These are phyloP conservation scores for Tylopilus subfusipes DNA, from an alignment of 768 basidiomycete genomes.

Conservation along the genomic window DNA sequence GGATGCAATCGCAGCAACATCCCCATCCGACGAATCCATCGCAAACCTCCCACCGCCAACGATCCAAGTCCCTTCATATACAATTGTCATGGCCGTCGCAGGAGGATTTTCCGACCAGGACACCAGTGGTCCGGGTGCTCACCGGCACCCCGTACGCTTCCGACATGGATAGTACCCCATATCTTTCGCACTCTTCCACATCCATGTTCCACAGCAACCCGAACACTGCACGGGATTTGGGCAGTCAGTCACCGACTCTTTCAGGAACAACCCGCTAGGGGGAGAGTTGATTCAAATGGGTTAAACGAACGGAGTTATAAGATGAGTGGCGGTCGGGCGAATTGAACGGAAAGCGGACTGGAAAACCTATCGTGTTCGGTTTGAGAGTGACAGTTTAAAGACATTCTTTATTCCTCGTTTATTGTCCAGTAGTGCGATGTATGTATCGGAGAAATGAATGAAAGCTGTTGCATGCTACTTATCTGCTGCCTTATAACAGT, in stretches of 20 bases:
- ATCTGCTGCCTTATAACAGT: no score
- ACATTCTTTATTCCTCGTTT: no score
- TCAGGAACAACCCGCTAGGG: neutral
- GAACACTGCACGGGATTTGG: constrained; percentile 3
- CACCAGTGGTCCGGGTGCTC: constrained; percentile 16
- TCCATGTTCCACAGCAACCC: constrained; percentile 28
- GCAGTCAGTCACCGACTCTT: constrained; percentile 15
- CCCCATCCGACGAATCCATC: neutral
- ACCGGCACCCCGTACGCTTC: constrained; percentile 12
- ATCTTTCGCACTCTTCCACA: constrained; percentile 23
- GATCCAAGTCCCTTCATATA: constrained; percentile 3
- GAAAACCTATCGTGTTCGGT: no score
- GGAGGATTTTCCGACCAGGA: constrained; percentile 17
- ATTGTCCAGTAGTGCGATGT: no score
- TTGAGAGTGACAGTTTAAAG: no score
- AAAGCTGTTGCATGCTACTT: neutral
- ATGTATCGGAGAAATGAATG: no score
- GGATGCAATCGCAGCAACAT: neutral
- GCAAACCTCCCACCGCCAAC: neutral
- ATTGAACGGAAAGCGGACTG: no score
- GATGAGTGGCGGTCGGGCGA: no score
- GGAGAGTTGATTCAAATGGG: no score
- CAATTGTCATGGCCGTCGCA: constrained; percentile 14
- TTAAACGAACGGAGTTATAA: no score
- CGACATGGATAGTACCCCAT: constrained; percentile 25